These are phyloP conservation scores for Entomophthora muscae DNA, from an alignment of 371 early-diverging fungal genomes.

Conservation along the genomic window DNA sequence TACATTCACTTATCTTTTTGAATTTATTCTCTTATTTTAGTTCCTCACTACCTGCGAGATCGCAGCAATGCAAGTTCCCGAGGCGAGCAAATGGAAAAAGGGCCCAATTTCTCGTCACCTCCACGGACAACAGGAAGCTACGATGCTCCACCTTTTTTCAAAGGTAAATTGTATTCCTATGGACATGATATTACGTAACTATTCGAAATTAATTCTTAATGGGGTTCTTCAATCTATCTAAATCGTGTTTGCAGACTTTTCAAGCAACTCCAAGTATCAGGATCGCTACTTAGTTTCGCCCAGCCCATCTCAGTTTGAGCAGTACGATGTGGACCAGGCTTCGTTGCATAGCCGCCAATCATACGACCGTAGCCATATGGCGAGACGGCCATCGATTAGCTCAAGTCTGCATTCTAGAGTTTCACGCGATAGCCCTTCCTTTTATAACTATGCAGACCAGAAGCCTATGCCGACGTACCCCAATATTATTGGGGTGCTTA, in stretches of 20 bases:
- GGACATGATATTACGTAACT: neutral
- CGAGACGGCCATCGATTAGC: conserved; percentile 2
- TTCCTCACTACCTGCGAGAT: neutral
- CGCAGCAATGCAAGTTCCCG: neutral
- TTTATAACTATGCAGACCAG: conserved; percentile 15
- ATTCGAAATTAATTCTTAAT: conserved; percentile 9
- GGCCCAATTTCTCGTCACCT: neutral
- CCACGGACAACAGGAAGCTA: neutral
- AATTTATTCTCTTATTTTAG: neutral
- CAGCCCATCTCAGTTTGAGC: conserved; percentile 3
- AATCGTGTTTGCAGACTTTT: no score
- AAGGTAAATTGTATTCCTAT: neutral
- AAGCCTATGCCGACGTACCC: conserved; percentile 20
- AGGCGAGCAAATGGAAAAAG: neutral
- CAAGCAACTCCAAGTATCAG: conserved; percentile 3
- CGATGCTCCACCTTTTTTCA: neutral
- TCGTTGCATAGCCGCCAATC: conserved; percentile 11
- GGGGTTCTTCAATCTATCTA: conserved; percentile 12
- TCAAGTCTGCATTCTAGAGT: conserved; percentile 2
- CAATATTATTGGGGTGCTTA: conserved; percentile 33
- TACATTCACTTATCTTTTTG: no score
- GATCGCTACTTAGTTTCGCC: neutral
- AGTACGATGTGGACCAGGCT: neutral
- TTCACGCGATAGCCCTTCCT: conserved; percentile 24
- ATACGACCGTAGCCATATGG: neutral